phyloP scores from a whole-genome alignment of 768 basidiomycete species.

The Kwoniella mangroviensis region DNA sequence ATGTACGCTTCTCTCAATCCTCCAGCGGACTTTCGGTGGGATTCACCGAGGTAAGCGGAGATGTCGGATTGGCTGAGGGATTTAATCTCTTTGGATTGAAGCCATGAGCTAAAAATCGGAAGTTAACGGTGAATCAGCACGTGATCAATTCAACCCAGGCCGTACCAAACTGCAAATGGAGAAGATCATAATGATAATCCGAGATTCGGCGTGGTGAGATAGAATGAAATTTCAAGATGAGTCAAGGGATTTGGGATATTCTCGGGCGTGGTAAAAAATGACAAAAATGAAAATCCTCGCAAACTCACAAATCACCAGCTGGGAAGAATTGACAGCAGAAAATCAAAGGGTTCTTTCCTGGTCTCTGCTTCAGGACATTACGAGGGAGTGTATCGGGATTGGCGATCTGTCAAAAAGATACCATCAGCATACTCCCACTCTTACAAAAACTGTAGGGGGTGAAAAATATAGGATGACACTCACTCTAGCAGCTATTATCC shows the following conservation, averaged over 20 bases:
- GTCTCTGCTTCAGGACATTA: slow-evolving; percentile 71
- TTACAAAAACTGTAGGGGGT: background rate
- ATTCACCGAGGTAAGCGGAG: slow-evolving; percentile 74
- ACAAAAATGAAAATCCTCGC: background rate
- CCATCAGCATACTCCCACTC: background rate
- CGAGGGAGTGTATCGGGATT: slow-evolving; percentile 71
- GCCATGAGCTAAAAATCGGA: slow-evolving; percentile 71
- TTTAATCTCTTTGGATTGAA: slow-evolving; percentile 78
- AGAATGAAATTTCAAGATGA: slow-evolving; percentile 2
- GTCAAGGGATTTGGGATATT: background rate
- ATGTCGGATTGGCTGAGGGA: slow-evolving; percentile 79
- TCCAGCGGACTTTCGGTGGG: slow-evolving; percentile 68
- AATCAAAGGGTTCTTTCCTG: slow-evolving; percentile 71
- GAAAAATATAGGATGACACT: slow-evolving; percentile 11
- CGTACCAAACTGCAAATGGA: background rate
- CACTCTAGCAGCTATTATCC: slow-evolving; percentile 43
- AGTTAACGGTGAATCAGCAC: background rate
- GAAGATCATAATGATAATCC: background rate
- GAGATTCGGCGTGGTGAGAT: background rate
- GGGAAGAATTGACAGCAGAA: slow-evolving; percentile 90
- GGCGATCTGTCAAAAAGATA: slow-evolving; percentile 67
- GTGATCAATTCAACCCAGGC: background rate
- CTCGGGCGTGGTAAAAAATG: background rate
- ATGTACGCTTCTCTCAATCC: slow-evolving; percentile 77
- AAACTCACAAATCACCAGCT: slow-evolving; percentile 84